Percentiles rank a stretch among this genome's conserved stretches.
phyloP scores from a whole-genome alignment of 129 eudicot genomes.

The Lonicera japonica region DNA sequence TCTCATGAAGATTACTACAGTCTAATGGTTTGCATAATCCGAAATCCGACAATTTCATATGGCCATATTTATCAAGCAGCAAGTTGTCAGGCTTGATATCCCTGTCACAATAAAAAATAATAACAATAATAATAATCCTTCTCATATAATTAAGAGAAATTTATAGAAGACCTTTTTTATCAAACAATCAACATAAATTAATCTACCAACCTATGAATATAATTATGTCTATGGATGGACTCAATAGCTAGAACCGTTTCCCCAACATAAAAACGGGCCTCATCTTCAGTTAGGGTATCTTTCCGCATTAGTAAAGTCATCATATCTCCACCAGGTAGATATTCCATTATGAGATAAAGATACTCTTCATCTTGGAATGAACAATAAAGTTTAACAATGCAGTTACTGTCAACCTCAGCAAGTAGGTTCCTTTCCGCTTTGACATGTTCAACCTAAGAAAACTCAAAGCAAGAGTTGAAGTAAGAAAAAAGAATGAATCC shows the following conservation, averaged over 20 bases:
- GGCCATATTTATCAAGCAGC: conserved; percentile 87
- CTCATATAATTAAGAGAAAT: background rate
- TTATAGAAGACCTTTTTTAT: too few relatives aligned
- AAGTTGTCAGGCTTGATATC: conserved; percentile 97
- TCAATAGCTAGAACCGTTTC: conserved; percentile 95
- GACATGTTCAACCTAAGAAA: conserved; percentile 86
- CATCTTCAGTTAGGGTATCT: conserved; percentile 87
- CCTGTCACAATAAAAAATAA: conserved; percentile 32
- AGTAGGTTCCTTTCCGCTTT: conserved; percentile 95
- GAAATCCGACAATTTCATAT: conserved; percentile 96
- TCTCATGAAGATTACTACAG: conserved; percentile 80
- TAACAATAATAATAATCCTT: conserved; percentile 4
- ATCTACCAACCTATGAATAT: conserved; percentile 71
- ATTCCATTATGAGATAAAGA: conserved; percentile 91
- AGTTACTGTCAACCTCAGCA: conserved; percentile 96
- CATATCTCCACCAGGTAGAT: conserved; percentile 98
- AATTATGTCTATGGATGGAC: conserved; percentile 93
- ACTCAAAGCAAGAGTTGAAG: background rate
- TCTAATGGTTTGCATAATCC: conserved; percentile 96
- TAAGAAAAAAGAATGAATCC: conserved; percentile 10
- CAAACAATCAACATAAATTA: background rate
- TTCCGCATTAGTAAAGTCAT: conserved; percentile 93
- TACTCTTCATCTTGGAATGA: conserved; percentile 95
- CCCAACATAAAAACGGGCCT: conserved; percentile 83
- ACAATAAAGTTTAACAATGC: conserved; percentile 93